phyloP scores from a whole-genome alignment of 139 green algal species.

The Picochlorum sp. region DNA sequence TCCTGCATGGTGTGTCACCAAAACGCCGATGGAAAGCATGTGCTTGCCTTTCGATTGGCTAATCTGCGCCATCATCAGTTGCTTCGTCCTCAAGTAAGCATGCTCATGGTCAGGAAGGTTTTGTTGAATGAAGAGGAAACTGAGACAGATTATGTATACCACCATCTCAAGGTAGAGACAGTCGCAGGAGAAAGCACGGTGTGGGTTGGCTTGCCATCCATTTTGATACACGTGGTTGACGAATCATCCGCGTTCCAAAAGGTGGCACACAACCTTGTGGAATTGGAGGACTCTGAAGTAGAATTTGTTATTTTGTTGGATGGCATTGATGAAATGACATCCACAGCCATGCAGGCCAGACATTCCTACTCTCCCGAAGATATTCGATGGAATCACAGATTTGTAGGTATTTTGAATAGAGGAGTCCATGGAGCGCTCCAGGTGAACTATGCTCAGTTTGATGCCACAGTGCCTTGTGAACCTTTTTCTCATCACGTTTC shows the following conservation, averaged over 20 bases:
- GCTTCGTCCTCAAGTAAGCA: slow-evolving; percentile 24
- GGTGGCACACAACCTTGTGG: slow-evolving; percentile 26
- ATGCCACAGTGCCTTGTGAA: background rate
- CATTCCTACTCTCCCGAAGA: slow-evolving; percentile 28
- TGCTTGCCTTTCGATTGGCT: slow-evolving; percentile 49
- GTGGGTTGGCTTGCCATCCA: slow-evolving; percentile 50
- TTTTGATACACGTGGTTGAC: slow-evolving; percentile 42
- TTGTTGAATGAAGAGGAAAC: slow-evolving; percentile 4
- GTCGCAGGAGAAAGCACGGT: slow-evolving; percentile 10
- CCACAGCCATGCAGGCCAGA: slow-evolving; percentile 20
- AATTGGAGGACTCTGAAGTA: slow-evolving; percentile 15
- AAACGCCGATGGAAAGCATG: slow-evolving; percentile 25
- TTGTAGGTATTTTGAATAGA: slow-evolving; percentile 8
- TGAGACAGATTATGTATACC: slow-evolving; percentile 14
- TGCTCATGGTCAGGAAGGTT: slow-evolving; percentile 21
- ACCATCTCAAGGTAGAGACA: slow-evolving; percentile 6
- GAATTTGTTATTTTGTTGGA: slow-evolving; percentile 33
- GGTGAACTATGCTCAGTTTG: slow-evolving; percentile 10
- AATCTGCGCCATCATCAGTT: slow-evolving; percentile 56
- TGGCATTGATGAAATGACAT: slow-evolving; percentile 32
- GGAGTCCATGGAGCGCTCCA: background rate
- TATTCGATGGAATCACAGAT: slow-evolving; percentile 25
- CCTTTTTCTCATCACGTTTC: background rate
- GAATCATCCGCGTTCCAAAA: slow-evolving; percentile 31
- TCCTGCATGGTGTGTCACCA: slow-evolving; percentile 16